Conservation (phyloP, 495 filamentous ascomycete species). For the Friedmanniomyces endolithicus region DNA sequence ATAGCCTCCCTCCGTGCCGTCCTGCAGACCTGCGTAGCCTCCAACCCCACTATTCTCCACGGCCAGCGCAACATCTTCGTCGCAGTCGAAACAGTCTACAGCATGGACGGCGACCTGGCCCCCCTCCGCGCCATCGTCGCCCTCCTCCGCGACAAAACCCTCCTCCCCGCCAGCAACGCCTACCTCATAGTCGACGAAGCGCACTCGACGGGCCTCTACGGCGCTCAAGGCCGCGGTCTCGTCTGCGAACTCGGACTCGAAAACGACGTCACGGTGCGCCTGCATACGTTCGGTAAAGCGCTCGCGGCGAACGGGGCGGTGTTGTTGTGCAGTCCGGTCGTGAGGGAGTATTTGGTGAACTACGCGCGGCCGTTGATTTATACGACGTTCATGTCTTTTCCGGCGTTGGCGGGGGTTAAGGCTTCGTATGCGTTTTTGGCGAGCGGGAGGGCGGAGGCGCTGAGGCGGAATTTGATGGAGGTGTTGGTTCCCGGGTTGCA, state of each 20-base stretch:
- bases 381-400: conserved; percentile 46
- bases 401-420: conserved; percentile 39
- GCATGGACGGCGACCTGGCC: conserved; percentile 70
- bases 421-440: conserved; percentile 39
- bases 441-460: conserved; percentile 29
- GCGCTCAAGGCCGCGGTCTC: conserved; percentile 49
- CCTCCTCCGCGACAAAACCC: conserved; percentile 35
- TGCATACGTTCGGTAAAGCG: conserved; percentile 70
- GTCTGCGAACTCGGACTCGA: conserved; percentile 58
- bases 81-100: conserved; percentile 65
- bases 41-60: conserved; percentile 24
- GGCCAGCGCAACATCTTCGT: conserved; percentile 47
- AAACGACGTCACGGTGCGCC: conserved; percentile 50
- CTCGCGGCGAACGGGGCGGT: conserved; percentile 51
- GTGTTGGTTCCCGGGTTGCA: neutral
- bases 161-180: conserved; percentile 47
- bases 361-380: conserved; percentile 51
- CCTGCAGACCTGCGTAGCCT: conserved; percentile 31
- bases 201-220: conserved; percentile 58
- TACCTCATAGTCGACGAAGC: conserved; percentile 71
- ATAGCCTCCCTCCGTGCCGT: conserved; percentile 33
- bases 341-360: conserved; percentile 49
- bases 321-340: conserved; percentile 34
- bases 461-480: neutral
- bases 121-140: conserved; percentile 48